Percentiles rank a stretch among this genome's conserved stretches.
phyloP scores from a whole-genome alignment of 1,284 basidiomycete species.

The Leccinum fallax region DNA sequence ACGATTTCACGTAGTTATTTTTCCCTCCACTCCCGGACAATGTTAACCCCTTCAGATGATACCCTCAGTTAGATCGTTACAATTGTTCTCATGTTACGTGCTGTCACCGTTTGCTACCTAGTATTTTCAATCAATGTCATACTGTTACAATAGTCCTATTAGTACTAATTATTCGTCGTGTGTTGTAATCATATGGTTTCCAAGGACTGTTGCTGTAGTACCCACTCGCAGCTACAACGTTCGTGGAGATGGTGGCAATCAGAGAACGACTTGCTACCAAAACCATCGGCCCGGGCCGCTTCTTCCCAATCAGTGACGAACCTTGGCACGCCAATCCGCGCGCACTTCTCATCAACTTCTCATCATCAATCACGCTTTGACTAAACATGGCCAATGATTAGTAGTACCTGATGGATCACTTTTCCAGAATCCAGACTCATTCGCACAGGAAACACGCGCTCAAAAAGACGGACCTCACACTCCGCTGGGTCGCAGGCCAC shows the following conservation, averaged over 20 bases:
- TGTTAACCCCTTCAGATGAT: slow-evolving; percentile 9
- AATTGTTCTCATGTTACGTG: background rate
- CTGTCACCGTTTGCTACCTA: slow-evolving; percentile 7
- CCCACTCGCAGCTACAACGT: background rate
- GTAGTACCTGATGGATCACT: too few species aligned
- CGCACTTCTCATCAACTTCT: background rate
- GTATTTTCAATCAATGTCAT: slow-evolving; percentile 4
- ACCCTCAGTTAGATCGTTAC: slow-evolving; percentile 5
- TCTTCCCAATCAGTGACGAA: slow-evolving; percentile 11
- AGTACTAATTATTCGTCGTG: background rate
- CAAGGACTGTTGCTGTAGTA: background rate
- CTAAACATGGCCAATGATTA: too few species aligned
- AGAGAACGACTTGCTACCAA: background rate
- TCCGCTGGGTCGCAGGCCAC: too few species aligned
- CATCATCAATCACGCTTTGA: background rate
- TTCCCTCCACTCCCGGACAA: slow-evolving; percentile 11
- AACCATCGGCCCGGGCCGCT: slow-evolving; percentile 3
- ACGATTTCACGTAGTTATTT: slow-evolving; percentile 3
- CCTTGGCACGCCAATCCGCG: background rate
- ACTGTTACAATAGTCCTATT: slow-evolving; percentile 19
- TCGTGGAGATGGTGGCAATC: background rate
- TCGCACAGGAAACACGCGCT: too few species aligned
- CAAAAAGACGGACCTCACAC: too few species aligned
- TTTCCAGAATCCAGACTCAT: too few species aligned
- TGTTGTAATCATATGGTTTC: slow-evolving; percentile 13